A percentile compares a stretch with the other conserved stretches of the same genome.
These are phyloP conservation scores for Huntiella decipiens DNA, from an alignment of 2,329 filamentous ascomycete species.

Conservation along the genomic window DNA sequence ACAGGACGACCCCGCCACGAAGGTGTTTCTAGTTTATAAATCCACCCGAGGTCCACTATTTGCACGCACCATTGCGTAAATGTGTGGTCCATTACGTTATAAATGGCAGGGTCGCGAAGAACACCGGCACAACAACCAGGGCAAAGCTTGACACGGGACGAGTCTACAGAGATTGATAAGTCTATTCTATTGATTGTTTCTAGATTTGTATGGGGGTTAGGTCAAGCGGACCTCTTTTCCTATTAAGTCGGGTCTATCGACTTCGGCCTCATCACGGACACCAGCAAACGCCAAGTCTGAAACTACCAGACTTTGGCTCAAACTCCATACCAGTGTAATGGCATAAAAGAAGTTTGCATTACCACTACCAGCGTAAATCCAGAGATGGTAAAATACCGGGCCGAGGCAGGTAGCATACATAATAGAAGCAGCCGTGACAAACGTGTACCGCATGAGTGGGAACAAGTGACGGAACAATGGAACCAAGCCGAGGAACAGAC, in stretches of 20 bases:
- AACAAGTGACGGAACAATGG: conserved; percentile 83
- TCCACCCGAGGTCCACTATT: too few species aligned
- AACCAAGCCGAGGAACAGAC: conserved; percentile 65
- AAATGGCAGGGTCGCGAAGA: background rate
- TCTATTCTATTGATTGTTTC: background rate
- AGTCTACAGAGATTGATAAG: background rate
- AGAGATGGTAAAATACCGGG: conserved; percentile 88
- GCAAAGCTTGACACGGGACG: background rate
- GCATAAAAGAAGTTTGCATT: conserved; percentile 99
- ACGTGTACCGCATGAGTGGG: conserved; percentile 83
- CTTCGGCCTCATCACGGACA: conserved; percentile 82
- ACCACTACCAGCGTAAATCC: conserved; percentile 94
- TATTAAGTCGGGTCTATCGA: conserved; percentile 72
- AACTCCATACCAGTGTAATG: conserved; percentile 94
- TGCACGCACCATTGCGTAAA: background rate
- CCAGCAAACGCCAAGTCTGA: conserved; percentile 79
- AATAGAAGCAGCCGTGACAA: conserved; percentile 64
- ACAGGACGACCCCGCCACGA: too few species aligned
- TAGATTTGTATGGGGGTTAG: conserved; percentile 21
- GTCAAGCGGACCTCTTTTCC: conserved; percentile 80
- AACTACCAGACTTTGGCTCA: conserved; percentile 71
- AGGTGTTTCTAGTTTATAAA: too few species aligned
- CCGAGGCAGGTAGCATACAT: conserved; percentile 79
- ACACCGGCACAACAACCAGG: background rate
- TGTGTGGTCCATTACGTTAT: background rate